A percentile compares a stretch with the other conserved stretches of the same genome.
phyloP scores from a whole-genome alignment of 1,284 basidiomycete genomes.

The Pterulicium gracile region DNA sequence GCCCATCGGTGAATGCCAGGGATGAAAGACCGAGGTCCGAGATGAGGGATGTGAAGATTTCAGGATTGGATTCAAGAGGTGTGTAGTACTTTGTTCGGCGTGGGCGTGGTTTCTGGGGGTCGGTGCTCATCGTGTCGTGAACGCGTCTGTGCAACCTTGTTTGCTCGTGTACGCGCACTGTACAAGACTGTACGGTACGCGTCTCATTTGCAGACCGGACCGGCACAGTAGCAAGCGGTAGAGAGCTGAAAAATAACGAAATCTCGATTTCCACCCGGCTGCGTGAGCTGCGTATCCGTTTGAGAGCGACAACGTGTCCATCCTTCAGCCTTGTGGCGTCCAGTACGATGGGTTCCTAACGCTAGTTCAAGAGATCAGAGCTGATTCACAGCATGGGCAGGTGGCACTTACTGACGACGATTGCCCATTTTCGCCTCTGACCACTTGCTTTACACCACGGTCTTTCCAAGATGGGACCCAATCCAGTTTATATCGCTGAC shows the following conservation, averaged over 20 bases:
- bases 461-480: constrained; percentile 25
- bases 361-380: neutral
- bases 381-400: constrained; percentile 6
- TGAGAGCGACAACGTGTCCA: constrained; percentile 18
- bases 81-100: constrained; percentile 1
- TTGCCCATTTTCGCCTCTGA: constrained; percentile 14
- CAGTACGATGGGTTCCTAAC: constrained; percentile 12
- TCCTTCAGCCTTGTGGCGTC: constrained; percentile 23
- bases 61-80: constrained; percentile 5
- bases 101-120: no score
- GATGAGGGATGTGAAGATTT: constrained; percentile 5
- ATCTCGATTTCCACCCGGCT: no score
- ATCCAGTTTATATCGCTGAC: constrained; percentile 22
- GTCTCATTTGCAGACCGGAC: no score
- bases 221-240: no score
- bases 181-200: no score
- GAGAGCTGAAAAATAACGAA: no score
- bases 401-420: neutral
- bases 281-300: no score
- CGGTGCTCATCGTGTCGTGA: no score
- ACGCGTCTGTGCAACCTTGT: no score
- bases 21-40: neutral
- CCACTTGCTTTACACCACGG: constrained; percentile 6
- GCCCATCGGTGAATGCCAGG: constrained; percentile 11
- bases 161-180: no score